These are phyloP conservation scores for Teratosphaeria nubilosa DNA, from an alignment of 2,329 filamentous ascomycete species.

Conservation along the genomic window DNA sequence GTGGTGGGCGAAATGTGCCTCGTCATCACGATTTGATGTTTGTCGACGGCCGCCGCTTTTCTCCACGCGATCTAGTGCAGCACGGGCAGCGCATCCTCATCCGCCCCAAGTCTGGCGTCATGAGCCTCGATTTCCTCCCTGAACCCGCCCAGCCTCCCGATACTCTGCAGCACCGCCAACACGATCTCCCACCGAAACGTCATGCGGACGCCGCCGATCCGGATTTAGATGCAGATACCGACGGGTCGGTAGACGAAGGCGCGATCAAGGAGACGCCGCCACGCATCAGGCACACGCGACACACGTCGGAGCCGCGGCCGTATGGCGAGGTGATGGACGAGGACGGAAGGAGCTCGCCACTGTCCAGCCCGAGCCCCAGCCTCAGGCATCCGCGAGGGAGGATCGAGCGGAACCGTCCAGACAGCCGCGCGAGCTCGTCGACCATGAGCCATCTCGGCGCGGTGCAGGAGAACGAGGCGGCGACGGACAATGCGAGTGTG, in stretches of 20 bases:
- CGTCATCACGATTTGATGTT: neutral
- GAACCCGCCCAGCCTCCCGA: neutral
- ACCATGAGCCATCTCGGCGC: slow-evolving; percentile 2
- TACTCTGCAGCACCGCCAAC: neutral
- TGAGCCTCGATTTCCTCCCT: neutral
- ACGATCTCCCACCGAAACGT: neutral
- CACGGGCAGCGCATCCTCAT: neutral
- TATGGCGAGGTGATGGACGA: slow-evolving; percentile 28
- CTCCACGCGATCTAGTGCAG: neutral
- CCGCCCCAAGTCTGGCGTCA: slow-evolving; percentile 4
- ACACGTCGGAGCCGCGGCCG: slow-evolving; percentile 22
- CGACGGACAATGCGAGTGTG: slow-evolving; percentile 7
- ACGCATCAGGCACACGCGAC: slow-evolving; percentile 11
- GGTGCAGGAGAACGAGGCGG: slow-evolving; percentile 10
- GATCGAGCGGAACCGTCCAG: slow-evolving; percentile 13
- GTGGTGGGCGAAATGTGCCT: no score
- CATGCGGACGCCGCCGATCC: neutral
- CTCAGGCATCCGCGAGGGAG: slow-evolving; percentile 20
- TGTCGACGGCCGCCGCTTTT: neutral
- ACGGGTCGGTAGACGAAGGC: slow-evolving; percentile 16
- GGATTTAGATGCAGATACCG: slow-evolving; percentile 17
- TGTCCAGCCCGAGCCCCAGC: slow-evolving; percentile 23
- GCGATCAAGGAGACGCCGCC: slow-evolving; percentile 28
- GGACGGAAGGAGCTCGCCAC: slow-evolving; percentile 11
- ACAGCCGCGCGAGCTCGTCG: slow-evolving; percentile 11